Conservation (phyloP, 441 rosid genomes). For the Aleurites moluccanus region DNA sequence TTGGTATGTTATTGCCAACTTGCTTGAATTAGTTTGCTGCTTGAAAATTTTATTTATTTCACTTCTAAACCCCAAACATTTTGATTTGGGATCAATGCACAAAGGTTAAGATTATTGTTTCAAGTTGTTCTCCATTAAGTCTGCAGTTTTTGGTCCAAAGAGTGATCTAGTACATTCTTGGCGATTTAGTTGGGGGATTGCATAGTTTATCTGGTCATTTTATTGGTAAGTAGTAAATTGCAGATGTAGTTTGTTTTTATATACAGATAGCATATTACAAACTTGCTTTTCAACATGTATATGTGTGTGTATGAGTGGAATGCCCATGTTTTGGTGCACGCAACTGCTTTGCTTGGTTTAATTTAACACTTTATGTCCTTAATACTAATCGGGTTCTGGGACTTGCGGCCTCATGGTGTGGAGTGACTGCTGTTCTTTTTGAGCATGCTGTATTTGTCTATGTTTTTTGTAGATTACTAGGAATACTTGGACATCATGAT, state of each 20-base stretch:
- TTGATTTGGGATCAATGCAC: neutral
- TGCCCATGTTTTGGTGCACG: neutral
- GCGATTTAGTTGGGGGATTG: neutral
- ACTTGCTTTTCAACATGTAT: neutral
- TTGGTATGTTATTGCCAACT: neutral
- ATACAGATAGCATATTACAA: neutral
- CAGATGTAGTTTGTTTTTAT: neutral
- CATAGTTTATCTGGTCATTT: neutral
- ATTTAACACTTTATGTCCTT: neutral
- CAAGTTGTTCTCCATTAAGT: neutral
- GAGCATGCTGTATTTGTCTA: slow-evolving; percentile 4
- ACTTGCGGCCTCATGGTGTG: neutral
- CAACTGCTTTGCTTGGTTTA: neutral
- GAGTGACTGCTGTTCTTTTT: neutral
- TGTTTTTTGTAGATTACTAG: no score
- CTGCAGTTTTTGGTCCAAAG: neutral
- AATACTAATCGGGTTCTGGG: neutral
- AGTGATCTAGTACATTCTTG: neutral
- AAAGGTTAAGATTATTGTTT: no score
- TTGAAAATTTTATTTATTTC: neutral
- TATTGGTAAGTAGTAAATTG: neutral
- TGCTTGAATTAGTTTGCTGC: neutral
- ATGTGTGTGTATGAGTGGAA: no score
- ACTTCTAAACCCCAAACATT: neutral
- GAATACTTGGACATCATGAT: slow-evolving; percentile 7